Percentiles rank a stretch among this genome's conserved stretches.
Evolutionary conservation across 139 green algal genomes (phyloP).

Genomic region (Ulvella scutata): DNA sequence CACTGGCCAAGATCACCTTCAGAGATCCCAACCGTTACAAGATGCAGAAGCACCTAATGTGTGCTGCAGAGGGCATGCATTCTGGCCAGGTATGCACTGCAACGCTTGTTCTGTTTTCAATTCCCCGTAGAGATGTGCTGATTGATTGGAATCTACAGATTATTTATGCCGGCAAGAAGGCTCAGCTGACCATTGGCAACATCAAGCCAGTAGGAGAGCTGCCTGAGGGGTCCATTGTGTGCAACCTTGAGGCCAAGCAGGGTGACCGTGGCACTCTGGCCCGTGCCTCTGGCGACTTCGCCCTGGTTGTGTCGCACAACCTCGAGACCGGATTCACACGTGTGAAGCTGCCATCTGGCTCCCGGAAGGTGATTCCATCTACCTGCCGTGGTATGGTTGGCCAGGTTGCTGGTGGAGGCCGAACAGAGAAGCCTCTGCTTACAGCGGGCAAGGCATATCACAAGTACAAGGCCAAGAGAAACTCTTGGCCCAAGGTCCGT

Average conservation of each 20-base stretch:
- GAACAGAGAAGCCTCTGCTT: conserved; percentile 99
- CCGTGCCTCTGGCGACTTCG: conserved; percentile 90
- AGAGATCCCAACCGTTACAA: conserved; percentile 81
- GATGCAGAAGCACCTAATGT: conserved; percentile 91
- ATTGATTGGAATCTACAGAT: conserved; percentile 43
- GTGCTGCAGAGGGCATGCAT: conserved; percentile 93
- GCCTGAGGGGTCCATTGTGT: conserved; percentile 97
- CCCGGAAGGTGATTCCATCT: conserved; percentile 85
- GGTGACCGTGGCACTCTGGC: conserved; percentile 87
- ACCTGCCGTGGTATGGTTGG: conserved; percentile 87
- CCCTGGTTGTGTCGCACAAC: conserved; percentile 97
- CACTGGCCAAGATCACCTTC: conserved; percentile 90
- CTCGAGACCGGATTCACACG: conserved; percentile 87
- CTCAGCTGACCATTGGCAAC: conserved; percentile 88
- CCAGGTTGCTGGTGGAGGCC: conserved; percentile 91
- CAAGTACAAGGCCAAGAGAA: conserved; percentile 96
- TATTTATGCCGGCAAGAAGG: conserved; percentile 95
- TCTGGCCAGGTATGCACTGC: conserved; percentile 64
- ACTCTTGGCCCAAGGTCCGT: conserved; percentile 82
- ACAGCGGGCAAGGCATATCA: conserved; percentile 92
- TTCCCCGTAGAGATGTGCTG: neutral
- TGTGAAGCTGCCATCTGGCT: conserved; percentile 95
- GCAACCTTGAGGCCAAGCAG: conserved; percentile 94
- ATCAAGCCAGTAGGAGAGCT: conserved; percentile 89
- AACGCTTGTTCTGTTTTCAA: neutral